These are phyloP conservation scores for Ziziphus jujuba DNA, from an alignment of 306 rosid genomes.

Conservation along the genomic window DNA sequence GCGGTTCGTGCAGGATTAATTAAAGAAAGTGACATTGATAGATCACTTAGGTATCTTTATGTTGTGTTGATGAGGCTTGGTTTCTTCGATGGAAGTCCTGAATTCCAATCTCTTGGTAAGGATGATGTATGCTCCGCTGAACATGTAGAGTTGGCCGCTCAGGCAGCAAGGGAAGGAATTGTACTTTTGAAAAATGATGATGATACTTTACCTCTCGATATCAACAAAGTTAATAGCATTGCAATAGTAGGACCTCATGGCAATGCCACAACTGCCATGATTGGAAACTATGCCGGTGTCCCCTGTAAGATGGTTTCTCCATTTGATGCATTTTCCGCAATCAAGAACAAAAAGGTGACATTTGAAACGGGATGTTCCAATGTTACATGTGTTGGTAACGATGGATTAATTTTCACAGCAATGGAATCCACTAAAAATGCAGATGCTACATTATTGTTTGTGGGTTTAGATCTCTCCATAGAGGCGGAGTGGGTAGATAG, in stretches of 20 bases:
- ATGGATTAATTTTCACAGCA: constrained; percentile 9
- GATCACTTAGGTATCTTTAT: constrained; percentile 9
- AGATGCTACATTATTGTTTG: too few relatives aligned
- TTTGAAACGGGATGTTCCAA: constrained; percentile 22
- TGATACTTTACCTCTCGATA: constrained; percentile 13
- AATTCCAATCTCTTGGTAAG: constrained; percentile 7
- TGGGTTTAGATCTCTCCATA: not conserved
- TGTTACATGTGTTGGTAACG: constrained; percentile 7
- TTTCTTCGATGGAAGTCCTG: constrained; percentile 21
- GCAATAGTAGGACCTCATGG: constrained; percentile 33
- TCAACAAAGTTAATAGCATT: not conserved
- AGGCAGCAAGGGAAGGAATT: constrained; percentile 34
- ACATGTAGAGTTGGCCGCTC: constrained; percentile 20
- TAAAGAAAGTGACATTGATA: constrained; percentile 18
- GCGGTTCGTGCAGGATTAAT: constrained; percentile 16
- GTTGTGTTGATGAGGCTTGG: constrained; percentile 26
- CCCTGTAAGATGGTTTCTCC: constrained; percentile 19
- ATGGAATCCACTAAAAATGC: constrained; percentile 7
- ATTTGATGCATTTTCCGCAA: constrained; percentile 9
- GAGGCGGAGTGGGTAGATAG: constrained; percentile 24
- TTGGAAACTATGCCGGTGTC: constrained; percentile 31
- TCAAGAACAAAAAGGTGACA: constrained; percentile 11
- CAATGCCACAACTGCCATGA: constrained; percentile 24
- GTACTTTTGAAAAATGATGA: constrained; percentile 23
- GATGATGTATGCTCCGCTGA: constrained; percentile 14